A percentile compares a stretch with the other conserved stretches of the same genome.
phyloP scores from a whole-genome alignment of 1,139 yeast species.

The Geotrichum phurueaensis region DNA sequence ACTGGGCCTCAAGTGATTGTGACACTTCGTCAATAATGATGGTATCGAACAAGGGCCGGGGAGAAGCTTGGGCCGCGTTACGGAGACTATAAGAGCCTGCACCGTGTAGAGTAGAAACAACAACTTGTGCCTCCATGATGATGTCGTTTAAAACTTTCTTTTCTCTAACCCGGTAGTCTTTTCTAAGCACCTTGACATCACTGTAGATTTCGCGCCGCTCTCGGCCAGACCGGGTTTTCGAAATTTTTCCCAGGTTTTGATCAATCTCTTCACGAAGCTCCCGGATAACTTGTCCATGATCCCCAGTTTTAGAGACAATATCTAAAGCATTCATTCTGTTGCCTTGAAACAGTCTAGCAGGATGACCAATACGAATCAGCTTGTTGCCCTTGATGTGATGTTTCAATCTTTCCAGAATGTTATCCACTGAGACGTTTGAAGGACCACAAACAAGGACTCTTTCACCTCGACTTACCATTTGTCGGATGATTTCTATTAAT shows the following conservation, averaged over 20 bases:
- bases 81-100: slow-evolving; percentile 67
- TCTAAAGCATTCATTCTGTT: slow-evolving; percentile 74
- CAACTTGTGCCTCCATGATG: slow-evolving; percentile 57
- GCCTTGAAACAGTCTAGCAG: slow-evolving; percentile 67
- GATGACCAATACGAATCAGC: slow-evolving; percentile 83
- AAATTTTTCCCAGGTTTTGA: slow-evolving; percentile 49
- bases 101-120: slow-evolving; percentile 82
- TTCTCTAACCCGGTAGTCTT: slow-evolving; percentile 65
- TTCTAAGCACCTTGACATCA: slow-evolving; percentile 61
- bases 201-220: slow-evolving; percentile 65
- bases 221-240: slow-evolving; percentile 57
- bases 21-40: slow-evolving; percentile 93
- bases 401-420: slow-evolving; percentile 75
- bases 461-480: slow-evolving; percentile 55
- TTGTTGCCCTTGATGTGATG: slow-evolving; percentile 45
- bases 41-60: slow-evolving; percentile 56
- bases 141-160: slow-evolving; percentile 56
- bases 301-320: slow-evolving; percentile 57
- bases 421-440: slow-evolving; percentile 91
- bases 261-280: slow-evolving; percentile 73
- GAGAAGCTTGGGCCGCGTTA: slow-evolving; percentile 38
- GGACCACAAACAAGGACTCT: slow-evolving; percentile 90
- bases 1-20: slow-evolving; percentile 89
- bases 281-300: slow-evolving; percentile 54
- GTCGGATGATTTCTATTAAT: slow-evolving; percentile 75